phyloP scores from a whole-genome alignment of 768 basidiomycete genomes.

The Gloeophyllum trabeum region DNA sequence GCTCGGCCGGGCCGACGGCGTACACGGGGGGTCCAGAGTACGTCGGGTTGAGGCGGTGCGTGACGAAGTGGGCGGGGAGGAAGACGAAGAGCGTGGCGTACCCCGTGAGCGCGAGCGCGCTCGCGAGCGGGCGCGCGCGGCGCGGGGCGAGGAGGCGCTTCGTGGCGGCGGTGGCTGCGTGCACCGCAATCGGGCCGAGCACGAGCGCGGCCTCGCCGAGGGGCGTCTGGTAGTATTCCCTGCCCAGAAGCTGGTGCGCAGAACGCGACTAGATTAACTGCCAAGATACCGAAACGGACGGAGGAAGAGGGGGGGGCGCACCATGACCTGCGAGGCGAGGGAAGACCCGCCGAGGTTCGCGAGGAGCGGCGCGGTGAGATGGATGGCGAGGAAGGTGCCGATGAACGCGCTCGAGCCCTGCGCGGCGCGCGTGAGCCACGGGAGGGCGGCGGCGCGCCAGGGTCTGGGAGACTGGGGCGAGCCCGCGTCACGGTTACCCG shows the following conservation, averaged over 20 bases:
- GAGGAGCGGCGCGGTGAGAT: slow-evolving; percentile 62
- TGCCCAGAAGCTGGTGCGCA: slow-evolving; percentile 68
- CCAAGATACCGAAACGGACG: no score
- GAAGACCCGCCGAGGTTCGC: slow-evolving; percentile 64
- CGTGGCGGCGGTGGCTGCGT: slow-evolving; percentile 44
- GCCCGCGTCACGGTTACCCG: no score
- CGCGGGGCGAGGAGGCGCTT: slow-evolving; percentile 43
- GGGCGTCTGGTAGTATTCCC: slow-evolving; percentile 77
- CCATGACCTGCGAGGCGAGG: slow-evolving; percentile 67
- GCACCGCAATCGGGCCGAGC: slow-evolving; percentile 53
- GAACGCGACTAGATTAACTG: neutral
- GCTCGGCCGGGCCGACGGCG: slow-evolving; percentile 58
- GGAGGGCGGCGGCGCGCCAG: slow-evolving; percentile 3
- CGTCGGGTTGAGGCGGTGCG: slow-evolving; percentile 51
- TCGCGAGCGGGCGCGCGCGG: slow-evolving; percentile 24
- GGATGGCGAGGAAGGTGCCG: slow-evolving; percentile 65
- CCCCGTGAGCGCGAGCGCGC: slow-evolving; percentile 46
- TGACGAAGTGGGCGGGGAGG: slow-evolving; percentile 58
- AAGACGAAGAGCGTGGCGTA: slow-evolving; percentile 46
- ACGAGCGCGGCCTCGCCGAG: slow-evolving; percentile 62
- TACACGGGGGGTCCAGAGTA: slow-evolving; percentile 34
- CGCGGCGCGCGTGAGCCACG: slow-evolving; percentile 40
- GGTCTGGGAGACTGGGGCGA: no score
- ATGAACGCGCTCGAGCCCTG: slow-evolving; percentile 73
- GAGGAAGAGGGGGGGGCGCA: slow-evolving; percentile 20